These are phyloP conservation scores for Zanthoxylum bungeanum DNA, from an alignment of 345 rosid genomes.

Conservation along the genomic window DNA sequence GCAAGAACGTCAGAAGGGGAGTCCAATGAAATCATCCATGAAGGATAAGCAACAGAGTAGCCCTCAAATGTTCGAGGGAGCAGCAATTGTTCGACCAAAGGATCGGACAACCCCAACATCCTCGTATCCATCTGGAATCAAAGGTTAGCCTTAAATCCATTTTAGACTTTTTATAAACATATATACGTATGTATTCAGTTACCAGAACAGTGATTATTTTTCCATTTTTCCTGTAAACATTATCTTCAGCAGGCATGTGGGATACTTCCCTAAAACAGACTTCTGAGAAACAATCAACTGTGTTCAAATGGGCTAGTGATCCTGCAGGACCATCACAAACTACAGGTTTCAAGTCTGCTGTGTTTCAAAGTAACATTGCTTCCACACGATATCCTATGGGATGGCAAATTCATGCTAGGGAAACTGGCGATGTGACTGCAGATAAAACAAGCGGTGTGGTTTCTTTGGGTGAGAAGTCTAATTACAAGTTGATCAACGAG, in stretches of 20 bases:
- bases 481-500: slow-evolving; percentile 27
- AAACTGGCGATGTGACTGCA: slow-evolving; percentile 26
- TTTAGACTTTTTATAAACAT: not conserved
- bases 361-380: slow-evolving; percentile 29
- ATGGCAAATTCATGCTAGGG: slow-evolving; percentile 24
- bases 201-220: slow-evolving; percentile 12
- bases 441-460: slow-evolving; percentile 24
- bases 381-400: slow-evolving; percentile 16
- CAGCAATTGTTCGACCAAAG: slow-evolving; percentile 34
- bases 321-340: slow-evolving; percentile 24
- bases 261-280: slow-evolving; percentile 32
- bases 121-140: slow-evolving; percentile 28
- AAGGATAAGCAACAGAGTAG: slow-evolving; percentile 36
- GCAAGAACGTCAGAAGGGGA: slow-evolving; percentile 50
- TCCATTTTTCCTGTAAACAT: slow-evolving; percentile 16
- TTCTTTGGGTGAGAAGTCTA: slow-evolving; percentile 36
- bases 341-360: slow-evolving; percentile 29
- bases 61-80: slow-evolving; percentile 27
- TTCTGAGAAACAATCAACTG: slow-evolving; percentile 36
- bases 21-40: slow-evolving; percentile 34
- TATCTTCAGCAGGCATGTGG: slow-evolving; percentile 38
- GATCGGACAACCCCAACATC: slow-evolving; percentile 42
- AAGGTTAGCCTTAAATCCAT: slow-evolving; percentile 45
- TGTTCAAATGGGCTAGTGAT: slow-evolving; percentile 35
- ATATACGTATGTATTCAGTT: not conserved